phyloP scores from a whole-genome alignment of 306 rosid genomes.

The Lathyrus tuberosus region DNA sequence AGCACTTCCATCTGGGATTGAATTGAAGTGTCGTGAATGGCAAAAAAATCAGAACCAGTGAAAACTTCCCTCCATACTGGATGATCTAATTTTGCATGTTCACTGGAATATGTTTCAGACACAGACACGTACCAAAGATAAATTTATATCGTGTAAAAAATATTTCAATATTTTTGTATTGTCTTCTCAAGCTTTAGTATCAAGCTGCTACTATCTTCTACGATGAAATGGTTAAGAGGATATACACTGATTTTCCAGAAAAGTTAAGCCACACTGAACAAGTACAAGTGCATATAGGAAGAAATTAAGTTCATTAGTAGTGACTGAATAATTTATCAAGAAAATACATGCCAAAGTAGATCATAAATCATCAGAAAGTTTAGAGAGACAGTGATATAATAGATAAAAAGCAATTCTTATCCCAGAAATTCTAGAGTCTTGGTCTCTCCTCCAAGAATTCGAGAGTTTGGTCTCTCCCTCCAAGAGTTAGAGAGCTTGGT shows the following conservation, averaged over 20 bases:
- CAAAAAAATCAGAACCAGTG: neutral
- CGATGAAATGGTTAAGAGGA: conserved; percentile 19
- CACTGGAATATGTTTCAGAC: neutral
- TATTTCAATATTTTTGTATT: neutral
- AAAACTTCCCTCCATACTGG: neutral
- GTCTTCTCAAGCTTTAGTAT: conserved; percentile 22
- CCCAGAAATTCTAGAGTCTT: too few relatives aligned
- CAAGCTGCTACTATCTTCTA: conserved; percentile 12
- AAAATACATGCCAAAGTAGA: neutral
- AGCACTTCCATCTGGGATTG: neutral
- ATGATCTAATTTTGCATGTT: conserved; percentile 26
- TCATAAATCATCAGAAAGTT: neutral
- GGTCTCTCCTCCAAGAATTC: too few relatives aligned
- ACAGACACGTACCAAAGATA: conserved; percentile 23
- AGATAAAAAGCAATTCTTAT: too few relatives aligned
- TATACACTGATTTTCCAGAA: neutral
- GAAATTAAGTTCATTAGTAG: too few relatives aligned
- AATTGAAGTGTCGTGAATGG: conserved; percentile 10
- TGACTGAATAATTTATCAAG: neutral
- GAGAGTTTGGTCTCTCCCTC: too few relatives aligned
- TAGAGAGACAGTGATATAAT: too few relatives aligned
- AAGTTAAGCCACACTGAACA: neutral
- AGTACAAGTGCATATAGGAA: neutral
- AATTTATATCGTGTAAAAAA: neutral
- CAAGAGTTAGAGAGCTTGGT: too few relatives aligned